These are phyloP conservation scores for Paramarasmius palmivorus DNA, from an alignment of 1,284 basidiomycete species.

Conservation along the genomic window DNA sequence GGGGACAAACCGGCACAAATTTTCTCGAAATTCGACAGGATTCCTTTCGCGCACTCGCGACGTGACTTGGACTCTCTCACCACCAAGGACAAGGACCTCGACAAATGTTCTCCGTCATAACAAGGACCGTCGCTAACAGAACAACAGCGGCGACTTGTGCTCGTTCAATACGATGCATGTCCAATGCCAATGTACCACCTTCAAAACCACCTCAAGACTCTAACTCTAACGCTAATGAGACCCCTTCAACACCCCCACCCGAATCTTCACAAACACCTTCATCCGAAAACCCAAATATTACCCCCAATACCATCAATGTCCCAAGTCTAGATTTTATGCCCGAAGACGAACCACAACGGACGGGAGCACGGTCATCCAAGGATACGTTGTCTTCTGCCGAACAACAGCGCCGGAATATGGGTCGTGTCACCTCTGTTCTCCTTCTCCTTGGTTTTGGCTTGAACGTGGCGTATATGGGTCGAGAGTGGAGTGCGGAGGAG, in stretches of 20 bases:
- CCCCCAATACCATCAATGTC: constrained; percentile 16
- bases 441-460: constrained; percentile 48
- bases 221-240: too few relatives aligned
- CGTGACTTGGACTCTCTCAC: too few relatives aligned
- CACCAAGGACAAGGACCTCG: neutral
- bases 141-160: too few relatives aligned
- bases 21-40: too few relatives aligned
- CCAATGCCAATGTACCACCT: constrained; percentile 22
- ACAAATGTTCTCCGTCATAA: constrained; percentile 27
- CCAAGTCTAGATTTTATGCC: constrained; percentile 63
- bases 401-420: constrained; percentile 56
- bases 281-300: neutral
- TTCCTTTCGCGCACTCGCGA: too few relatives aligned
- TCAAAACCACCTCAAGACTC: neutral
- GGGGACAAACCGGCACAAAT: too few relatives aligned
- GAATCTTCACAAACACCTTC: constrained; percentile 2
- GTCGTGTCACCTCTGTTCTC: constrained; percentile 54
- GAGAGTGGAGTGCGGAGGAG: constrained; percentile 63
- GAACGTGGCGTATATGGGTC: constrained; percentile 53
- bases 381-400: constrained; percentile 75
- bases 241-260: neutral
- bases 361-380: constrained; percentile 73
- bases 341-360: constrained; percentile 41
- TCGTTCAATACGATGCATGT: constrained; percentile 34
- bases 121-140: constrained; percentile 34